Base-by-base conservation (phyloP, 148 eudicot genomes). In the Persicaria tinctoria region DNA sequence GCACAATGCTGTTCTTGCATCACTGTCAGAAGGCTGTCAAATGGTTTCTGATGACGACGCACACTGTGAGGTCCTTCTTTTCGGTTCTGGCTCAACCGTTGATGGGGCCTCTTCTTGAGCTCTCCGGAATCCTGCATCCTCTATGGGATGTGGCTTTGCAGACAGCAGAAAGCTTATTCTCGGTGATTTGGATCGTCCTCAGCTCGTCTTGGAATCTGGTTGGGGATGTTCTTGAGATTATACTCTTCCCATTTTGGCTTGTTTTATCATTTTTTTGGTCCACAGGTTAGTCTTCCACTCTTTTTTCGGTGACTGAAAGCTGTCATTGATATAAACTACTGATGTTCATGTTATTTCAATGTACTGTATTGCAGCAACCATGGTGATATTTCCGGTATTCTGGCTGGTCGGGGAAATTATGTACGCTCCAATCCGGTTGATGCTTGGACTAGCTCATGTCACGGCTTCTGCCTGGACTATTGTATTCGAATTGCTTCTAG, bases 1-100 rank as follows among this genome's bases (percentile, higher is more conserved):
- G 99, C 56, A 95, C 99, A n/a, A 92, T 95, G 99, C 75, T 95
- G 76, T 95, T 95, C 74, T 85, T 95, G 72, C 99, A 95, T 74
- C 86, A 95, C 64, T 89, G 82, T 75, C 87, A 95, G 86, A 92
- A 89, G 82, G 97, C 97, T 53, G 56, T 92, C 72, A 75, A 79
- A 72, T 92, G 96, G 94, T 87, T 82, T 53, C 75, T 92, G 73
- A 86, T 78, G 85, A 82, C 82, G 53, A 83, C 89, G 2, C 87
- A 91, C 50, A 74, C 91, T 5, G 50, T 82, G 44, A 84, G 85
- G 75, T 81, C 97, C 60, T 63, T 81, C 71, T 17, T 95, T 74
- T 83, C 89, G 8, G 50, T 95, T 45, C 70, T 92, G 50, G 82
- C 89, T 68, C 86, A 85, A 76, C 99, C 99, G 74, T 53, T 95